Evolutionary conservation across 2,329 filamentous ascomycete species (phyloP).

Genomic region (Pyrenophora tritici-repentis): DNA sequence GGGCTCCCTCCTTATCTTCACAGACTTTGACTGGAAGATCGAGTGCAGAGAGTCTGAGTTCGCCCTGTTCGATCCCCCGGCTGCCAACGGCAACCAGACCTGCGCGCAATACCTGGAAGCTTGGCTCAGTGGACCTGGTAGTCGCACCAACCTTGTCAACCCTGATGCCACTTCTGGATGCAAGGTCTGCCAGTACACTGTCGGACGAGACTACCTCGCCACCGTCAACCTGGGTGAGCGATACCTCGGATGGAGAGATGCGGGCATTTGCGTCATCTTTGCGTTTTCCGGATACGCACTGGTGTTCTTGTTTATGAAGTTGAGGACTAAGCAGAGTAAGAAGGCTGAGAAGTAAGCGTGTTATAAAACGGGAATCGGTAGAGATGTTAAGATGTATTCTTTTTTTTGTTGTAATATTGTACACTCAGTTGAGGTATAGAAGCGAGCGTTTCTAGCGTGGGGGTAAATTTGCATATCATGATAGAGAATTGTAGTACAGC

Average conservation of each 20-base stretch:
- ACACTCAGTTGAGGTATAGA: too few species aligned
- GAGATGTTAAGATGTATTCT: too few species aligned
- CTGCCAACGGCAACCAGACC: constrained; percentile 50
- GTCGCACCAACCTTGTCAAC: constrained; percentile 61
- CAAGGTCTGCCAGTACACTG: constrained; percentile 64
- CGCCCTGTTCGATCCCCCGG: constrained; percentile 54
- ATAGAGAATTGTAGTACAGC: too few species aligned
- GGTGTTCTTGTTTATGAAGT: constrained; percentile 52
- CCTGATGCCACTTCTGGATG: constrained; percentile 62
- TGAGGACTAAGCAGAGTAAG: constrained; percentile 50
- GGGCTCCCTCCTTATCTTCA: constrained; percentile 47
- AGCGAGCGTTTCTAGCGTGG: too few species aligned
- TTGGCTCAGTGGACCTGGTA: constrained; percentile 15
- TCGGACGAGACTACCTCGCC: constrained; percentile 63
- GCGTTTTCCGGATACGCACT: constrained; percentile 59
- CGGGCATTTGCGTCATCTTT: constrained; percentile 63
- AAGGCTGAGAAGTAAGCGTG: constrained; percentile 39
- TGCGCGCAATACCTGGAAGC: constrained; percentile 59
- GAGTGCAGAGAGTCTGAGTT: constrained; percentile 45
- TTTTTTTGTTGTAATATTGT: too few species aligned
- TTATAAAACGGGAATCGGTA: too few species aligned
- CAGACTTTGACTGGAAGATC: constrained; percentile 50
- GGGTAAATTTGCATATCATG: too few species aligned
- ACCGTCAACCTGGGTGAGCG: constrained; percentile 65
- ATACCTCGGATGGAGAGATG: constrained; percentile 70